Conservation (phyloP, 75 land plant species). For the Cryptomeria japonica region DNA sequence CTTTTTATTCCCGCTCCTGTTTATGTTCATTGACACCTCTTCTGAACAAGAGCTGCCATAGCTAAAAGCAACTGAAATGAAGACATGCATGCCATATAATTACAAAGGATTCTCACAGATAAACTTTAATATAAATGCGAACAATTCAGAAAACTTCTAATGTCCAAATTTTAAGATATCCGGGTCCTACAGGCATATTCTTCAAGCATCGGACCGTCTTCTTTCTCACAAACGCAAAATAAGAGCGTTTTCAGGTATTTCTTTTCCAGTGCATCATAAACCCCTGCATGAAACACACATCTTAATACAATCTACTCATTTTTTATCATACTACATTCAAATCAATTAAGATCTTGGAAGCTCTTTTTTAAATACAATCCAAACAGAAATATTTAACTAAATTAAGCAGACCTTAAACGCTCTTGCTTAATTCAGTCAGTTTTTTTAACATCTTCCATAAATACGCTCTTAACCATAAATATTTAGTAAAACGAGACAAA, state of each 20-base stretch:
- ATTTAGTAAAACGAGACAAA: neutral
- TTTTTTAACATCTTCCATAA: neutral
- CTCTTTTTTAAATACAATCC: neutral
- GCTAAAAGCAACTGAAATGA: slow-evolving; percentile 72
- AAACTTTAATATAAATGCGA: neutral
- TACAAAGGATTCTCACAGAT: neutral
- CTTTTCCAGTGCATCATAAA: slow-evolving; percentile 92
- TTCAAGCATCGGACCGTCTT: slow-evolving; percentile 88
- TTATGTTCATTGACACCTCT: slow-evolving; percentile 70
- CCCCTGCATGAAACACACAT: slow-evolving; percentile 44
- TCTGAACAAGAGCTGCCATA: slow-evolving; percentile 45
- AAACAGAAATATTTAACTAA: neutral
- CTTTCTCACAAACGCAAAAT: slow-evolving; percentile 71
- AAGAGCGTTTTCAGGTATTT: slow-evolving; percentile 81
- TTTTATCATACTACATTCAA: neutral
- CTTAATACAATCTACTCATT: neutral
- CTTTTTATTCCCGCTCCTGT: slow-evolving; percentile 54
- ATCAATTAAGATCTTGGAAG: neutral
- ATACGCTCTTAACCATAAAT: neutral
- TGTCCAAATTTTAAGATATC: neutral
- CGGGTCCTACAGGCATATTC: slow-evolving; percentile 79
- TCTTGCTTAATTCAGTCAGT: neutral
- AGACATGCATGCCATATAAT: neutral
- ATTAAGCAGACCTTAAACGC: neutral
- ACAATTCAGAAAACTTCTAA: neutral